Conservation (phyloP, 106 monocot species). For the Vanilla planifolia region DNA sequence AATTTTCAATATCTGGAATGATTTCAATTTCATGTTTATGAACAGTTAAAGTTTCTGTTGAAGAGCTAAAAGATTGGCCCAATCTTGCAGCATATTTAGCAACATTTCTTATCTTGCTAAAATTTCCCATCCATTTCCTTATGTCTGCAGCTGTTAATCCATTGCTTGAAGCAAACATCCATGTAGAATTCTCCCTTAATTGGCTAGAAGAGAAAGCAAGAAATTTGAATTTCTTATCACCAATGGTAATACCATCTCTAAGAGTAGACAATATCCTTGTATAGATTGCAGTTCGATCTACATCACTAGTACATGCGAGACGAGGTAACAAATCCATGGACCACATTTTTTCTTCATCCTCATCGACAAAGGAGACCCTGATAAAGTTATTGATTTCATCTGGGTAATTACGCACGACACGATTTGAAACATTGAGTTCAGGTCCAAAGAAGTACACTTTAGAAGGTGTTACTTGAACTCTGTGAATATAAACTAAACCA, state of each 20-base stretch:
- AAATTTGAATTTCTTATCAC: slow-evolving; percentile 86
- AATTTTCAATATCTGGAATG: slow-evolving; percentile 59
- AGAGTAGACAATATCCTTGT: slow-evolving; percentile 52
- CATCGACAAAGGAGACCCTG: slow-evolving; percentile 88
- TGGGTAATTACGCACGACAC: slow-evolving; percentile 55
- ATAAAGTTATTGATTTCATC: slow-evolving; percentile 65
- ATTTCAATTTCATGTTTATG: slow-evolving; percentile 31
- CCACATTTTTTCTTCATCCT: slow-evolving; percentile 57
- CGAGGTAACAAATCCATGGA: slow-evolving; percentile 55
- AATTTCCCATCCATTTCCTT: slow-evolving; percentile 78
- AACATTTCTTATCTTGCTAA: slow-evolving; percentile 73
- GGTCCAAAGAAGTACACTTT: slow-evolving; percentile 84
- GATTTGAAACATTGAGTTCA: slow-evolving; percentile 85
- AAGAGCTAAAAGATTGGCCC: slow-evolving; percentile 84
- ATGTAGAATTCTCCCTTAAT: slow-evolving; percentile 72
- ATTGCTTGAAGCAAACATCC: slow-evolving; percentile 89
- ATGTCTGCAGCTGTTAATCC: slow-evolving; percentile 45
- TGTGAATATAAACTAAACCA: slow-evolving; percentile 79
- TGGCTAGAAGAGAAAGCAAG: slow-evolving; percentile 94
- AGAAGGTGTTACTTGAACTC: slow-evolving; percentile 73
- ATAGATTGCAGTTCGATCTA: slow-evolving; percentile 52
- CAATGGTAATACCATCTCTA: slow-evolving; percentile 59
- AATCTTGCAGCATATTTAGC: slow-evolving; percentile 90
- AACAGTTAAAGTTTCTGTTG: slow-evolving; percentile 73
- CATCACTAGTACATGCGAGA: background rate